Conservation (phyloP, 2,329 filamentous ascomycete genomes). For the Verticillium zaregamsianum region DNA sequence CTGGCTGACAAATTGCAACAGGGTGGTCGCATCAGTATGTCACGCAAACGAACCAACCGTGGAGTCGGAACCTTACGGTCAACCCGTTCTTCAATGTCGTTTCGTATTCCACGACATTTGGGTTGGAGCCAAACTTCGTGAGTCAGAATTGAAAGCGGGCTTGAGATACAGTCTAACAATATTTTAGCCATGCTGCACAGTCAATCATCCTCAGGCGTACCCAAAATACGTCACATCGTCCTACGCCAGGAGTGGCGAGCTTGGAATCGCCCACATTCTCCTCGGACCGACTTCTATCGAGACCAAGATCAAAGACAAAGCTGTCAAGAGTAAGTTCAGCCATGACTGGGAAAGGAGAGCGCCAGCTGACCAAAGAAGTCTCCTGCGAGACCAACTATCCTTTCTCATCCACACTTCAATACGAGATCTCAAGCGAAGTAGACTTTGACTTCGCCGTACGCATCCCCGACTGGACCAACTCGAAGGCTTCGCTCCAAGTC, state of each 20-base stretch:
- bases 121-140: slow-evolving; percentile 43
- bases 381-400: slow-evolving; percentile 43
- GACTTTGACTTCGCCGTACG: slow-evolving; percentile 18
- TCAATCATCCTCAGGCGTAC: slow-evolving; percentile 54
- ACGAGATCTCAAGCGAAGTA: slow-evolving; percentile 19
- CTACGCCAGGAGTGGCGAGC: slow-evolving; percentile 26
- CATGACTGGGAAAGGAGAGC: background rate
- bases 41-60: slow-evolving; percentile 48
- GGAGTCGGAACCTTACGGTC: slow-evolving; percentile 30
- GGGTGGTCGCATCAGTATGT: slow-evolving; percentile 55
- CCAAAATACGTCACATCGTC: slow-evolving; percentile 44
- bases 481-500: background rate
- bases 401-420: slow-evolving; percentile 17
- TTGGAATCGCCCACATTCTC: slow-evolving; percentile 40
- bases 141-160: background rate
- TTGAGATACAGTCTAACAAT: background rate
- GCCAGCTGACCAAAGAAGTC: slow-evolving; percentile 16
- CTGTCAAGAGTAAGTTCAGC: slow-evolving; percentile 17
- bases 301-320: slow-evolving; percentile 18
- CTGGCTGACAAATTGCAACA: background rate
- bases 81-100: slow-evolving; percentile 31
- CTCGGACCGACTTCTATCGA: slow-evolving; percentile 36
- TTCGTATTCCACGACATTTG: slow-evolving; percentile 29
- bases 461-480: slow-evolving; percentile 14
- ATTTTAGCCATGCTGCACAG: slow-evolving; percentile 46